Base-by-base conservation (phyloP, 441 rosid species). In the Populus tomentosa region DNA sequence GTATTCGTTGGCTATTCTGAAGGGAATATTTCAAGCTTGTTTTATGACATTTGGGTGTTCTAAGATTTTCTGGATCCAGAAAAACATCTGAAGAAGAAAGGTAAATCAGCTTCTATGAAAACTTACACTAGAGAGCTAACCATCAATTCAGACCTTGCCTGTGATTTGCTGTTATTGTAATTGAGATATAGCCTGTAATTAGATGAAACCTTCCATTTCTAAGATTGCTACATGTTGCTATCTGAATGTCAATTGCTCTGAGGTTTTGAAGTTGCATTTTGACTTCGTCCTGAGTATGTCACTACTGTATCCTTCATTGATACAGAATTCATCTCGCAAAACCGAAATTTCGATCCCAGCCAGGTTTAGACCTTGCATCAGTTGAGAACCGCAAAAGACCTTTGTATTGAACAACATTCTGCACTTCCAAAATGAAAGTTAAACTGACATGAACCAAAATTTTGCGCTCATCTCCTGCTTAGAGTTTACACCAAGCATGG, bases 81-180 rank as follows among this genome's bases (percentile, higher is more conserved):
- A 72, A 66, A 61, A n/a, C n/a, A 73, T 53, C 16, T 28, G 77
- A 78, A 70, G 74, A 24, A 73, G 53, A 70, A 73, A 80, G 76
- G 68, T 76, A 76, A 73, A 75, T 75, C 72, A 42, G 75, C 73
- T 80, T 77, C 73, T 69, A 30, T 61, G 65, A 72, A 77, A 79
- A 76, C 71, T 77, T 82, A 76, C 74, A 71, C 71, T 86, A 82
- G 86, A 82, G 77, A 85, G 85, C 84, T 83, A 85, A 86, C 90
- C 69, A 74, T 72, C 73, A 33, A 78, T 74, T 75, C 63, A 73
- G 66, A 80, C 72, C 73, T 76, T 68, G 69, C 75, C 77, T 72
- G 76, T 32, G 23, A 81, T 80, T 82, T 79, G 79, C 71, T 76
- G 36, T 67, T 61, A 73, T 79, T 79, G 85, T 84, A 75, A 77